Base-by-base conservation (phyloP, 129 eudicot species). In the Flaveria trinervia region DNA sequence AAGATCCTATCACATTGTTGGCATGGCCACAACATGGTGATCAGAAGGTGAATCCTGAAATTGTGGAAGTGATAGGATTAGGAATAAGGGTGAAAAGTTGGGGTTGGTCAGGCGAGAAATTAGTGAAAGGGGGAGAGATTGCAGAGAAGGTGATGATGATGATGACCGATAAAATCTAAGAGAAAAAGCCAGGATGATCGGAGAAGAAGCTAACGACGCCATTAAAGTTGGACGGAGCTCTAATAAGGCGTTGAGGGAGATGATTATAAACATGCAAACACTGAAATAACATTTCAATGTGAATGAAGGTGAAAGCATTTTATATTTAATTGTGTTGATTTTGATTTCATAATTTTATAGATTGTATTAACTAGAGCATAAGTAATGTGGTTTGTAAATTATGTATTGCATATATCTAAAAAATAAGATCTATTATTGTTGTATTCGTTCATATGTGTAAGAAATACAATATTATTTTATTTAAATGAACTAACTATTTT, bases 11-110 rank as follows among this genome's bases (percentile, higher is more conserved):
- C 77, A 16, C 86, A 88, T 28, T 81, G 10, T 72, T 88, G 79
- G 86, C 88, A 17, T 85, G 92, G 92, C 87, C 89, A 4, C 86
- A 45, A 39, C 43, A 41, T 3, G 92, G 92, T 1, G 89, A 88
- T 72, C 92, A 88, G 51, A 83, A 68, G 83, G 64, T 83, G 71
- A 81, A 80, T 30, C 89, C 92, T 2, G 88, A 67, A 71, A 81
- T 83, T 33, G 89, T 85, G 50, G 86, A 81, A 76, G 76, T 22
- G 36, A 78, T 81, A 1, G 89, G 89, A 17, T 45, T 88, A 76
- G 92, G 92, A 25, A 14, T 85, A 50, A 83, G 87, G 92, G 86
- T 17, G 6, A 68, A 65, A 39, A 71, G 69, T 15, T 83, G 89
- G 92, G 87, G 88, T 17, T 72, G 77, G 77, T 72, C 4, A 5